Evolutionary conservation across 2,329 filamentous ascomycete genomes (phyloP), one percentile per base, ranked within the genome.

Genomic region (Massarina eburnea): DNA sequence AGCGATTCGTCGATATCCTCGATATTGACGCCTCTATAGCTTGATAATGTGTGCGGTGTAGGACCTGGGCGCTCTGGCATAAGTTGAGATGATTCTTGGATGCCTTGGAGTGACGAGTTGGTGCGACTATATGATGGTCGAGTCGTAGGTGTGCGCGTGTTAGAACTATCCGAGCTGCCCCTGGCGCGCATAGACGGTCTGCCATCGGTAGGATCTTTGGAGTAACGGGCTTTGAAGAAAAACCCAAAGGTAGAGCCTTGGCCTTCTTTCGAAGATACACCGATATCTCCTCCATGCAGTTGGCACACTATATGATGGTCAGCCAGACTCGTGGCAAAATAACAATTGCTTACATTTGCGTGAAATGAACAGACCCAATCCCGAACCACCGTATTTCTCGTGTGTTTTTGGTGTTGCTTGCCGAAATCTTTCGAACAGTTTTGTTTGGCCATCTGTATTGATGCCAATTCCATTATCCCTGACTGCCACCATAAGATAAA

Each of bases 401-500:
- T 71, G 68, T 7, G 68, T 71, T 36, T 70, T 70, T 1, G 68
- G 68, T 3, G 67, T 69, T 14, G 68, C 68, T 57, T 66, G 67
- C 48, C 66, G 58, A 41, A 75, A 76, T 2, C 73, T 61, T 39
- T 74, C 70, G 36, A 76, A 76, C 0, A 76, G 56, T 38, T 69
- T 71, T 30, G 59, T 60, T 48, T 75, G 71, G 3, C 67, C 66
- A 12, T 73, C 66, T 14, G 50, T 45, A 39, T 59, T 68, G 43
- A 76, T 75, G 2, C 73, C 73, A 22, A 74, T 74, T 5, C 55
- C 68, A 18, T 70, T 72, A 38, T 76, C 73, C 40, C 68, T 70
- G 15, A 75, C 71, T 2, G 72, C 72, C 1, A 75, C 66, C 67
- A 74, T 70, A n/a, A 76, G 56, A 46, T 73, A 76, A 8, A 74